Conservation (phyloP, 176 grass and related monocot species). For the Aegilops umbellulata region DNA sequence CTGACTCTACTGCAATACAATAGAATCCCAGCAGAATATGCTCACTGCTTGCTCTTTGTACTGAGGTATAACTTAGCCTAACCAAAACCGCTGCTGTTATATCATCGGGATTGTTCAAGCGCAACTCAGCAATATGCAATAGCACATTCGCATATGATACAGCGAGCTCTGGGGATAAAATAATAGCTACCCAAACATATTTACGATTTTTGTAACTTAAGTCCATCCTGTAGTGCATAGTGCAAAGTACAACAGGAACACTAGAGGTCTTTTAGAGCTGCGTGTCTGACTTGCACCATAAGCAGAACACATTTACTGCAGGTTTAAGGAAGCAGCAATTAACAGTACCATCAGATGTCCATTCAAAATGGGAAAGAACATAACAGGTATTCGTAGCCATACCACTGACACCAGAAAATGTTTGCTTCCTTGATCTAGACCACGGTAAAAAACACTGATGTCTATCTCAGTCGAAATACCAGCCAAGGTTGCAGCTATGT, state of each 20-base stretch:
- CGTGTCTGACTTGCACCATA: background rate
- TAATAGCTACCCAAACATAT: background rate
- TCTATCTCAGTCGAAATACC: constrained; percentile 86
- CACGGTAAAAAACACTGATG: constrained; percentile 72
- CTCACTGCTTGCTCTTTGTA: constrained; percentile 7
- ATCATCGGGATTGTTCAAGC: constrained; percentile 4
- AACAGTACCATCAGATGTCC: constrained; percentile 16
- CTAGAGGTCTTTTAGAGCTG: background rate
- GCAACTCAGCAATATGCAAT: background rate
- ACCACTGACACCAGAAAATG: constrained; percentile 93
- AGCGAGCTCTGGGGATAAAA: background rate
- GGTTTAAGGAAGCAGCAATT: background rate
- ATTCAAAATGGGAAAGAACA: constrained; percentile 15
- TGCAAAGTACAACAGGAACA: background rate
- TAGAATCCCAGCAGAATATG: background rate
- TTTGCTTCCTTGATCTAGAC: constrained; percentile 80
- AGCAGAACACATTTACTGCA: constrained; percentile 9
- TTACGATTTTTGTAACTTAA: background rate
- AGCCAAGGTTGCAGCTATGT: constrained; percentile 95
- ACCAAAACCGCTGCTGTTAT: background rate
- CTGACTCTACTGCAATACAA: background rate
- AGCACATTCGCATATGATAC: background rate
- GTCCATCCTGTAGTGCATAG: background rate
- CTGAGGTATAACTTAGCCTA: background rate
- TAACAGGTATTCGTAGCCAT: constrained; percentile 26